Base-by-base conservation (phyloP, 2,329 filamentous ascomycete genomes). In the Arthroderma uncinatum region DNA sequence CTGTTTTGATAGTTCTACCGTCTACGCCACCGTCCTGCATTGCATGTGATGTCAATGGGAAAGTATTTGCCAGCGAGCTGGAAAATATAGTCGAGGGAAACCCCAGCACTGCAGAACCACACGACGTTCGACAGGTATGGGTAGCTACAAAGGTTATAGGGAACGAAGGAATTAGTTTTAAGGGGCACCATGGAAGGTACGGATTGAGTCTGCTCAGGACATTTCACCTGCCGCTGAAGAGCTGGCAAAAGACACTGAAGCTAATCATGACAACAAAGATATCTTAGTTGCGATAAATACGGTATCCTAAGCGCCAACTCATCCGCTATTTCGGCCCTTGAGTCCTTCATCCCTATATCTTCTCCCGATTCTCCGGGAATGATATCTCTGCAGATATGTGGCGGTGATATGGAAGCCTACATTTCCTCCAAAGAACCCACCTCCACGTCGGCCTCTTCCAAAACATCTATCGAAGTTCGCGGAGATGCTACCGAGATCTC, bases 71-170 rank as follows among this genome's bases (percentile, higher is more conserved):
- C 4, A 83, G 87, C 64, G 75, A 79, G 12, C 76, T 98, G 53
- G 89, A 95, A 76, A 96, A 97, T 68, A 85, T 95, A 36, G 81
- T 95, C 59, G 91, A 96, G 58, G 83, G 78, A 25, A 86, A 95
- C 68, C 81, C 88, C 2, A 71, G 79, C n/a, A 95, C 84, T 4
- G 89, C 92, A 7, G 93, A 98, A 73, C 93, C 93, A 53, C 91
- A 96, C 71, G 91, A 97, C 70, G 91, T 97, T 59, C 79, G 92
- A 60, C 91, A 96, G 75, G 93, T 98, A 14, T 98, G 92, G 88
- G 82, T 97, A 62, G 89, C 88, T 59, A 95, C 87, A 64, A 82
- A 81, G 63, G 85, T 96, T 10, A 82, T 85, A 0, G 92, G 92
- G 2, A 92, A 87, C 1, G 88, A 94, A 62, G 79, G 80, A 34